Evolutionary conservation across 306 rosid genomes (phyloP), one percentile per base, ranked within the genome.

Genomic region (Vigna trinervia): DNA sequence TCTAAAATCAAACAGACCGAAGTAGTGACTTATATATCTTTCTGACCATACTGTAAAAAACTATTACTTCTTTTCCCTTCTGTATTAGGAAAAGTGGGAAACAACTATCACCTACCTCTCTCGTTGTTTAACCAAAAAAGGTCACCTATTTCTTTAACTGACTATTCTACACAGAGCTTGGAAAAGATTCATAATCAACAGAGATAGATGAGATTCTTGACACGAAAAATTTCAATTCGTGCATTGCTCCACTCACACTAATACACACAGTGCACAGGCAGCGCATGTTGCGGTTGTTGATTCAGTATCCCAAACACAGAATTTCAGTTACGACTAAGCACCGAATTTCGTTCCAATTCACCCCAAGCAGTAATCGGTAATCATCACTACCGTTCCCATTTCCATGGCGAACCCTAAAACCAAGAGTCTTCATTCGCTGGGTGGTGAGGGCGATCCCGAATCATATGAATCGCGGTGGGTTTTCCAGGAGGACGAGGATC

Each of bases 381-480:
- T 74, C 3, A 45, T 2, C 50, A 61, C 1, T 36, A 28, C 5
- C 30, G 15, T 32, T 26, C 12, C 45, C 17, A 13, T 62, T 64
- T 43, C 4, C 4, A 75, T 57, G 73, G 32, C 30, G 50, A 82
- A 70, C 80, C 83, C 86, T 82, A 57, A 77, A 62, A 43, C 48
- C 22, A 58, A 2, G 36, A 58, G 56, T 39, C 1, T 12, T 3
- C 34, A 34, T 75, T 50, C 41, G 15, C 32, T 22, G 6, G 32
- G 22, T 1, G 78, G 41, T 1, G 73, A 79, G 0, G 80, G 58
- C 4, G 85, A 74, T 66, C 72, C 80, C 8, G 82, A 78, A 43
- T 76, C 80, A 54, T 41, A 14, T 57, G 87, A 84, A 73, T 84
- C 85, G 34, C 74, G 87, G 12, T 84, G 87, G 87, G 85, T 84